Evolutionary conservation across 352 stramenopile species (phyloP).

Genomic region (Aphanomyces stellatus): DNA sequence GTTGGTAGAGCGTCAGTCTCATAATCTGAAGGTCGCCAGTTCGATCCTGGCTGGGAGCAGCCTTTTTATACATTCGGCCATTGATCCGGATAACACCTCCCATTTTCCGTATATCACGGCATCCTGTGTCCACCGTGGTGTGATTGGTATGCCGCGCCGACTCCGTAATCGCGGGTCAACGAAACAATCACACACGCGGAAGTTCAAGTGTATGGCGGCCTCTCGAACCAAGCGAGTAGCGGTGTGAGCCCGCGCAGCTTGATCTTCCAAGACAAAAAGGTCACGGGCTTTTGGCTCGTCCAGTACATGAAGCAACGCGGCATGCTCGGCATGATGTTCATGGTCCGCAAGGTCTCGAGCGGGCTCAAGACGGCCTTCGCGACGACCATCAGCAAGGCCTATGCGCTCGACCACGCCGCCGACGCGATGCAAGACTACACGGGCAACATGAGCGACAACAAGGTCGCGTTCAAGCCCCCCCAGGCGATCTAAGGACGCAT

Average conservation of each 20-base stretch:
- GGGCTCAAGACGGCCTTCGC: constrained; percentile 5
- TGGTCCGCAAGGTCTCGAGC: constrained; percentile 11
- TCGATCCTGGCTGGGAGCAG: too few relatives aligned
- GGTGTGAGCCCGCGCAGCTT: constrained; percentile 3
- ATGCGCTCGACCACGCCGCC: constrained; percentile 1
- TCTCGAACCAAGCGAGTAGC: constrained; percentile 6
- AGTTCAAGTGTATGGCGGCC: constrained; percentile 19
- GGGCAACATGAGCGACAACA: constrained; percentile 18
- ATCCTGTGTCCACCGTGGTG: too few relatives aligned
- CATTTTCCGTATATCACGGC: too few relatives aligned
- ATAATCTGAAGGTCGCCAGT: too few relatives aligned
- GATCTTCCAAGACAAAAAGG: constrained; percentile 16
- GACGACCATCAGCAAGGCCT: constrained; percentile 6
- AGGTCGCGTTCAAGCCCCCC: constrained; percentile 15
- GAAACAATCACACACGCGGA: too few relatives aligned
- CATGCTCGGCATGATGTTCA: not conserved
- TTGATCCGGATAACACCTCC: too few relatives aligned
- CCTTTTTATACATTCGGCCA: too few relatives aligned
- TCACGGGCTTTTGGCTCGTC: constrained; percentile 15
- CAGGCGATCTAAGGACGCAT: not conserved
- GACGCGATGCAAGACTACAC: constrained; percentile 3
- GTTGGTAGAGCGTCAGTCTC: too few relatives aligned
- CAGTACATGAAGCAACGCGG: constrained; percentile 2
- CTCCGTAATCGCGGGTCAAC: too few relatives aligned
- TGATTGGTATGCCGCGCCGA: too few relatives aligned